Percentiles rank a stretch among this genome's conserved stretches.
Conservation (phyloP, 2,329 filamentous ascomycete genomes). For the Pseudohalonectria lignicola region DNA sequence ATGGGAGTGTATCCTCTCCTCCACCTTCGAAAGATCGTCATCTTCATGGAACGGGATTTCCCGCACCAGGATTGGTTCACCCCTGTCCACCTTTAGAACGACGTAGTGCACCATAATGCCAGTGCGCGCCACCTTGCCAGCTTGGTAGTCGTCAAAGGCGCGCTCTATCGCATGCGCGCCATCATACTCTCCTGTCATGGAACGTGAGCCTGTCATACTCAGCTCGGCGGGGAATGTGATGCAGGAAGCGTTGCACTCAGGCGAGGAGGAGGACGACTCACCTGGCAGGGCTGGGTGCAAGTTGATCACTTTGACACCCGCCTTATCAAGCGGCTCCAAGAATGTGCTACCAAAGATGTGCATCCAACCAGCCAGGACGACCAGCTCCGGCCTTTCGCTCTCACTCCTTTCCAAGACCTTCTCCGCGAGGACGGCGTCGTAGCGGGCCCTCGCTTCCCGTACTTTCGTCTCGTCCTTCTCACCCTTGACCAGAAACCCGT, state of each 20-base stretch:
- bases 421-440: slow-evolving; percentile 64
- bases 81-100: slow-evolving; percentile 68
- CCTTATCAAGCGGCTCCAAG: slow-evolving; percentile 52
- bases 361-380: slow-evolving; percentile 84
- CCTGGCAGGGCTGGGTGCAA: slow-evolving; percentile 67
- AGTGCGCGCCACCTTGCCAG: slow-evolving; percentile 55
- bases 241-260: too few species aligned
- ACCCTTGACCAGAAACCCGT: slow-evolving; percentile 47
- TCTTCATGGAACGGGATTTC: slow-evolving; percentile 57
- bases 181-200: too few species aligned
- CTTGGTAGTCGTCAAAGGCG: slow-evolving; percentile 62
- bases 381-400: slow-evolving; percentile 55
- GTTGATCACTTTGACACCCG: slow-evolving; percentile 64
- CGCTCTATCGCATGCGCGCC: slow-evolving; percentile 69
- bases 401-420: too few species aligned
- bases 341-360: slow-evolving; percentile 65
- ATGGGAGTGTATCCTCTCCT: slow-evolving; percentile 60
- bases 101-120: slow-evolving; percentile 90
- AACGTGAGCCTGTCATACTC: too few species aligned
- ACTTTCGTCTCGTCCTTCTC: slow-evolving; percentile 48
- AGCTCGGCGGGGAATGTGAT: too few species aligned
- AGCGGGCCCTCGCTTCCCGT: slow-evolving; percentile 49
- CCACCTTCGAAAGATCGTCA: slow-evolving; percentile 53
- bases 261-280: too few species aligned
- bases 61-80: slow-evolving; percentile 57